Evolutionary conservation across 1,139 yeast species (phyloP).

Genomic region (Taphrina flavorubra): DNA sequence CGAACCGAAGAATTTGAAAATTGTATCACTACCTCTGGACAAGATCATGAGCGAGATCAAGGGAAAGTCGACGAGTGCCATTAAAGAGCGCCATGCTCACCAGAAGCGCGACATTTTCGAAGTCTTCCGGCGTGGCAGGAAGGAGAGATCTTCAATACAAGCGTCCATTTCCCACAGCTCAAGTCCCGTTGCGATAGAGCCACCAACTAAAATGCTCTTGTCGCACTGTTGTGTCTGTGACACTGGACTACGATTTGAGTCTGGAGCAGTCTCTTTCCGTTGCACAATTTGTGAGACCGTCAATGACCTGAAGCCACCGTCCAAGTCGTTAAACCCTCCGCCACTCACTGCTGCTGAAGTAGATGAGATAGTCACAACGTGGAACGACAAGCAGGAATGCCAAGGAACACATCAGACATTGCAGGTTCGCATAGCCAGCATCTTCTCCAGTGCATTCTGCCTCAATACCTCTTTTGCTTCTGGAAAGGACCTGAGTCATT

Average conservation of each 20-base stretch:
- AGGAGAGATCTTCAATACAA: no score
- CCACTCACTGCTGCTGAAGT: not conserved
- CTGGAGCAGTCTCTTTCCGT: slow-evolving; percentile 44
- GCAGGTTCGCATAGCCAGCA: slow-evolving; percentile 8
- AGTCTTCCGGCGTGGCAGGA: not conserved
- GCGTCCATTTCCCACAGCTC: not conserved
- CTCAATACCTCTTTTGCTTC: slow-evolving; percentile 48
- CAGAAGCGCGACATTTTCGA: no score
- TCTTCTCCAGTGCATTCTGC: slow-evolving; percentile 27
- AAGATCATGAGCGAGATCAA: no score
- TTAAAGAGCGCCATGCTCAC: no score
- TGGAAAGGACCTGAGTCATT: slow-evolving; percentile 46
- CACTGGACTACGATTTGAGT: slow-evolving; percentile 44
- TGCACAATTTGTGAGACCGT: slow-evolving; percentile 47
- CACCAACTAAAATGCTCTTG: slow-evolving; percentile 4
- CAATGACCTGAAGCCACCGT: slow-evolving; percentile 44
- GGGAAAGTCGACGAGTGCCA: no score
- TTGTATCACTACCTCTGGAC: no score
- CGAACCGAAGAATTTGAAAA: no score
- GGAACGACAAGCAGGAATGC: not conserved
- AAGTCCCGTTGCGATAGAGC: not conserved
- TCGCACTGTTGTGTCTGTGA: slow-evolving; percentile 46
- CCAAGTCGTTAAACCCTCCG: not conserved
- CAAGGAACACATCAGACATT: slow-evolving; percentile 1
- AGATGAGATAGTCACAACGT: not conserved